A percentile compares a stretch with the other conserved stretches of the same genome.
These are phyloP conservation scores for Pelargonium hybrid DNA, from an alignment of 441 rosid genomes.

Conservation along the genomic window DNA sequence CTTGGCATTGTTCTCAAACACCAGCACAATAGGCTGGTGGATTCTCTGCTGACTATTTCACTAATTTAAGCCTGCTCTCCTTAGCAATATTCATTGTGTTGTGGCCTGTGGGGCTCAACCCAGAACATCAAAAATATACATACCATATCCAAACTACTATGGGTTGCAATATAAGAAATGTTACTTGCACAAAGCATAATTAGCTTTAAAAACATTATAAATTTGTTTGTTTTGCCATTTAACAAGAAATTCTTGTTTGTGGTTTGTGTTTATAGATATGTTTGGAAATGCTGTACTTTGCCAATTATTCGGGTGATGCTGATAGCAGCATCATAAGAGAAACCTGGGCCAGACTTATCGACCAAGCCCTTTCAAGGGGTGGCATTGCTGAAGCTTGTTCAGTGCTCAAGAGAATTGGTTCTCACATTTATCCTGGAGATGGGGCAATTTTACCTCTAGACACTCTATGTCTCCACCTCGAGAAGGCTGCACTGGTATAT, in stretches of 20 bases:
- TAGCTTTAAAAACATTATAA: background rate
- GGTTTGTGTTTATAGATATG: conserved; percentile 49
- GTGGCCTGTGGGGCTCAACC: too few species aligned
- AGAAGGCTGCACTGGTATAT: conserved; percentile 81
- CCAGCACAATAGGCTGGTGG: too few species aligned
- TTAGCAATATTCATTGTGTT: too few species aligned
- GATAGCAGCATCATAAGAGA: conserved; percentile 86
- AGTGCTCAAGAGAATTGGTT: conserved; percentile 76
- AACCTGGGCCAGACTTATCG: conserved; percentile 89
- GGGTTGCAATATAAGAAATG: too few species aligned
- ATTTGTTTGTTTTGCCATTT: background rate
- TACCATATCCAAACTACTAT: too few species aligned
- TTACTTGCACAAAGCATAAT: background rate
- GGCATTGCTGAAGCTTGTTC: conserved; percentile 93
- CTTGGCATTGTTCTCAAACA: too few species aligned
- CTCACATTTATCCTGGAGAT: conserved; percentile 79
- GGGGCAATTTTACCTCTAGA: conserved; percentile 83
- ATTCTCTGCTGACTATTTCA: too few species aligned
- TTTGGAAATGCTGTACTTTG: conserved; percentile 87
- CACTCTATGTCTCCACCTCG: conserved; percentile 80
- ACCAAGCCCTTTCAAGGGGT: conserved; percentile 79
- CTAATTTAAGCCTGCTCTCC: too few species aligned
- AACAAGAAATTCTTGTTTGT: conserved; percentile 11
- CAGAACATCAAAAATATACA: too few species aligned
- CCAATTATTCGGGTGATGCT: conserved; percentile 82